Evolutionary conservation across 1,139 yeast species (phyloP), one percentile per base, ranked within the genome.

Genomic region (Candida gigantensis): DNA sequence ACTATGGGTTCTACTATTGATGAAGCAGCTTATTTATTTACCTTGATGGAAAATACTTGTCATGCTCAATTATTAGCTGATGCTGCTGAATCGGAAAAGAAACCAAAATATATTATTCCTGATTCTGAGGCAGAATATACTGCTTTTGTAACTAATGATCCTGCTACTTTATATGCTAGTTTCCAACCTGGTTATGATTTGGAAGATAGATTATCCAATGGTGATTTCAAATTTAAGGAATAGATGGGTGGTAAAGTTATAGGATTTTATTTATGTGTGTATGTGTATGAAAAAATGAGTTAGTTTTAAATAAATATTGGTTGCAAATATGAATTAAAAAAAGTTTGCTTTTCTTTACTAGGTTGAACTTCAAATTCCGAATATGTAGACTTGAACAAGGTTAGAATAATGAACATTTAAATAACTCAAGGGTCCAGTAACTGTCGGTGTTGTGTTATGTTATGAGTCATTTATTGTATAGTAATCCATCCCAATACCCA

Each of bases 1-100:
- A 84, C 94, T 1, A 83, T 81, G 7, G 94, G 94, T 10, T 46
- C 62, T 28, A 84, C 89, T 2, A 84, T 84, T 10, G 94, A 84
- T 51, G 94, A 84, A 61, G 94, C 94, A 2, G 92, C 90, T 3
- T 80, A 78, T 51, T 58, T 83, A 43, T 84, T 78, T 57, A 73
- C 81, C 0, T 62, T 82, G 42, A 66, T 80, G 76, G 95, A 85
- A 53, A 74, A 76, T 49, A 57, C 77, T 8, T 85, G 94, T 55
- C 76, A 82, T 50, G 76, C 77, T n/a, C 94, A 85, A 58, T 60
- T 85, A 49, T 58, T 77, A 44, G 88, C 77, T 24, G 52, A 50
- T 39, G 44, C 50, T 37, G 40, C 52, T 41, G 32, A 40, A n/a
- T 45, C 46, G 14, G 41, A 35, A n/a, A 56, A 57, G 3, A 43